Evolutionary conservation across 2,329 filamentous ascomycete species (phyloP).

Genomic region (Penicillium sp.): DNA sequence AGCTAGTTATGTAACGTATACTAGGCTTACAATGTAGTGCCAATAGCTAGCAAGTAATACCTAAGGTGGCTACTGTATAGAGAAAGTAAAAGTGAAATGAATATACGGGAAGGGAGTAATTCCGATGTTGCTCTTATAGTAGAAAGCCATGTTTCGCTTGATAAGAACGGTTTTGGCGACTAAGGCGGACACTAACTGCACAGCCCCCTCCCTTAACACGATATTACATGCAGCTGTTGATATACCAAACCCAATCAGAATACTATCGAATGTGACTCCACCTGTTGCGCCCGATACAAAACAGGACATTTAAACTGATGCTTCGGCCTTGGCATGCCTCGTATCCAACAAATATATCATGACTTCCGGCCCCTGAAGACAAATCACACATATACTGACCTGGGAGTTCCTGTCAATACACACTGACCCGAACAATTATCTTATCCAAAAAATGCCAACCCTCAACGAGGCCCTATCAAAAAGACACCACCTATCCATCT

Average conservation of each 20-base stretch:
- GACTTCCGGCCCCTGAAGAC: too few species aligned
- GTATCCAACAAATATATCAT: too few species aligned
- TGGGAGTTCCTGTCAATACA: background rate
- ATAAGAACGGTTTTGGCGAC: background rate
- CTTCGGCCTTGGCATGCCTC: too few species aligned
- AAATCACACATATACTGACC: background rate
- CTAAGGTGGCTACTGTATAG: too few species aligned
- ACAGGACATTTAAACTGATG: background rate
- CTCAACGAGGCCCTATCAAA: background rate
- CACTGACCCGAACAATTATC: background rate
- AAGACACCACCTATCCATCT: slow-evolving; percentile 1
- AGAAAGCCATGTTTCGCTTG: background rate
- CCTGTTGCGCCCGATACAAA: background rate
- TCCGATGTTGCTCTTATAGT: background rate
- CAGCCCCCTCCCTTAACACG: background rate
- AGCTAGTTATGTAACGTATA: too few species aligned
- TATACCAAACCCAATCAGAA: background rate
- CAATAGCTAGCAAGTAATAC: too few species aligned
- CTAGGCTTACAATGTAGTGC: too few species aligned
- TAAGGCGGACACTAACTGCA: background rate
- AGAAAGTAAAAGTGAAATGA: too few species aligned
- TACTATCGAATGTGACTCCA: background rate
- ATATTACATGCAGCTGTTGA: too few species aligned
- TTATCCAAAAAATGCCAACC: slow-evolving; percentile 1
- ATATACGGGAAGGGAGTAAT: too few species aligned